These are phyloP conservation scores for Periconia sp. DNA, from an alignment of 2,329 filamentous ascomycete species.

Conservation along the genomic window DNA sequence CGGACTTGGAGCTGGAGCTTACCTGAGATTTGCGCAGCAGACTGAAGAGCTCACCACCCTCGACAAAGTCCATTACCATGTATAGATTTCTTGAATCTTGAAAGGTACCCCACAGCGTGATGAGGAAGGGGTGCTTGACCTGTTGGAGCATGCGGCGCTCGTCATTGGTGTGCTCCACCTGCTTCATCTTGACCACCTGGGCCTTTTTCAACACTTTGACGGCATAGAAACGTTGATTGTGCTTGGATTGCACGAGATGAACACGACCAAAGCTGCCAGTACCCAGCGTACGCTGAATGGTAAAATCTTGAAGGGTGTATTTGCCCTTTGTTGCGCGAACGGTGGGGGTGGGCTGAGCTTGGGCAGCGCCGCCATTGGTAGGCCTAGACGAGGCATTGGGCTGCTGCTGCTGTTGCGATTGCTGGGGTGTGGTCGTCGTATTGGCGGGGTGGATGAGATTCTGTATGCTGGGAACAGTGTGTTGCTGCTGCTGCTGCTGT, in stretches of 20 bases:
- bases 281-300: slow-evolving; percentile 85
- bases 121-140: slow-evolving; percentile 96
- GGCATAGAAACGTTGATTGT: slow-evolving; percentile 97
- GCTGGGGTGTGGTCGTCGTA: slow-evolving; percentile 26
- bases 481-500: slow-evolving; percentile 46
- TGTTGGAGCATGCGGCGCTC: slow-evolving; percentile 93
- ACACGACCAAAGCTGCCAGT: slow-evolving; percentile 97
- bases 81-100: slow-evolving; percentile 94
- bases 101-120: slow-evolving; percentile 98
- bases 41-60: slow-evolving; percentile 96
- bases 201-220: slow-evolving; percentile 98
- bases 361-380: slow-evolving; percentile 43
- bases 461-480: slow-evolving; percentile 78
- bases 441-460: slow-evolving; percentile 73
- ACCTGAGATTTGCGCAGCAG: slow-evolving; percentile 88
- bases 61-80: slow-evolving; percentile 99
- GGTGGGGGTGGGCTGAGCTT: slow-evolving; percentile 41
- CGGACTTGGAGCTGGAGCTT: slow-evolving; percentile 47
- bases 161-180: slow-evolving; percentile 98
- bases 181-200: slow-evolving; percentile 99
- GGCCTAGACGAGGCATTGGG: slow-evolving; percentile 14
- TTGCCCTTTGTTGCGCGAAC: slow-evolving; percentile 87
- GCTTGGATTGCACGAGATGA: slow-evolving; percentile 94
- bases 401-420: slow-evolving; percentile 22
- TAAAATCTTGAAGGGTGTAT: slow-evolving; percentile 90